These are phyloP conservation scores for Centaurea solstitialis DNA, from an alignment of 129 eudicot species.

Conservation along the genomic window DNA sequence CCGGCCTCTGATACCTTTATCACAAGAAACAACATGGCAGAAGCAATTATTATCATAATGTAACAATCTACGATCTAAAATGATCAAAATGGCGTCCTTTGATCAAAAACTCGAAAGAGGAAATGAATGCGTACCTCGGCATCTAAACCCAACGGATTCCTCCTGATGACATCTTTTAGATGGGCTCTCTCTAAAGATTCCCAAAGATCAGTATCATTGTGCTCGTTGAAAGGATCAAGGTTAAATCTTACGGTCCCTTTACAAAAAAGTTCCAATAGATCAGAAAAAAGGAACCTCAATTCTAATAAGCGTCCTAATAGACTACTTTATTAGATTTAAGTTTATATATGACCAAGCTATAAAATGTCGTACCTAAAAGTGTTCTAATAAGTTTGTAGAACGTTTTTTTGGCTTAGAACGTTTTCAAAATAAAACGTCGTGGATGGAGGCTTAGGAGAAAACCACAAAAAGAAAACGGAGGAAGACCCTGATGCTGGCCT, in stretches of 20 bases:
- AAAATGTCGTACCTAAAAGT: too few species aligned
- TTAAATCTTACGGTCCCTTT: constrained; percentile 90
- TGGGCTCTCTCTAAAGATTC: constrained; percentile 96
- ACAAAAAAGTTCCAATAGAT: constrained; percentile 21
- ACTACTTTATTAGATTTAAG: too few species aligned
- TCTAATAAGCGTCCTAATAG: too few species aligned
- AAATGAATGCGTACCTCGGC: constrained; percentile 67
- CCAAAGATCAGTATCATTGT: constrained; percentile 94
- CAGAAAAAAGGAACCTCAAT: constrained; percentile 12
- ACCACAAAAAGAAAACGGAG: neutral
- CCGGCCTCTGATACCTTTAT: constrained; percentile 91
- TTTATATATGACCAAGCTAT: too few species aligned
- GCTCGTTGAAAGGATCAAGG: constrained; percentile 95
- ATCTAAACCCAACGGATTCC: constrained; percentile 84
- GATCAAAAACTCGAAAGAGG: neutral
- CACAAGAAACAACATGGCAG: neutral
- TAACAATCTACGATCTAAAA: neutral
- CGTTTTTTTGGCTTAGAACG: too few species aligned
- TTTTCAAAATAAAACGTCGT: too few species aligned
- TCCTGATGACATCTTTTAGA: constrained; percentile 82
- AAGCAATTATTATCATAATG: neutral
- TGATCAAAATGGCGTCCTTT: neutral
- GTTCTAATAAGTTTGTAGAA: too few species aligned
- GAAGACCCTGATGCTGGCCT: neutral
- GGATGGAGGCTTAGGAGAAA: neutral